Base-by-base conservation (phyloP, 177 flowering plant genomes). In the Vitis hybrid region DNA sequence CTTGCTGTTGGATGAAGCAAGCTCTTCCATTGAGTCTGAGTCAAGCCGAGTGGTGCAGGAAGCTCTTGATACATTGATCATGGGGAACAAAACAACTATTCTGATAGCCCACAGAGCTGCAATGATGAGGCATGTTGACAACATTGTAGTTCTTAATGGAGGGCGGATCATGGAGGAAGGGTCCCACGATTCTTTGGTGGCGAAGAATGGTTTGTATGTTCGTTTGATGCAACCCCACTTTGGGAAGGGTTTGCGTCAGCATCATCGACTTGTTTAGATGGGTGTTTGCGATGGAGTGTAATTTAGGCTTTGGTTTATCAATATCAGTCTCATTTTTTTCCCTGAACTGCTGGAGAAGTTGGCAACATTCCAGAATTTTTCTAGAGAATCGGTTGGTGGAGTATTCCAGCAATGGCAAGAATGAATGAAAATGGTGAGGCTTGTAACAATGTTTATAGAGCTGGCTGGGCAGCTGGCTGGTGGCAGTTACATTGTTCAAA, bases 1-100 rank as follows among this genome's bases (percentile, higher is more conserved):
- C 69, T 80, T 95, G 71, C 74, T 93, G 32, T 68, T 95, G 78
- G 99, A 95, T 60, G 99, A 95, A 74, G 97, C 99, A 14, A 93
- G 98, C 78, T 91, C 98, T 5, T 77, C 99, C 12, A 90, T 95
- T 15, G 99, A 95, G 80, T 93, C 99, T 1, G 99, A 95, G 75
- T 93, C 99, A 30, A 93, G 98, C 71, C 83, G 98, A 62, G 99
- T 93, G 60, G 92, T 95, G 39, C 99, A 95, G 74, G 99, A 95
- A 78, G 99, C 99, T 58, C 94, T 95, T 51, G 99, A 95, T 78
- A 95, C 99, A 2, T 79, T 95, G 19, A 78, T 95, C 72, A 93
- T 91, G 98, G 99, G 99, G 30, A 93, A 95, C 78, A 95, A 91
- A 81, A 95, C 99, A 14, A 89, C 98, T n/a, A 89, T 95, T 75